Base-by-base conservation (phyloP, 208 protist genomes). In the Phytomonas sp. region DNA sequence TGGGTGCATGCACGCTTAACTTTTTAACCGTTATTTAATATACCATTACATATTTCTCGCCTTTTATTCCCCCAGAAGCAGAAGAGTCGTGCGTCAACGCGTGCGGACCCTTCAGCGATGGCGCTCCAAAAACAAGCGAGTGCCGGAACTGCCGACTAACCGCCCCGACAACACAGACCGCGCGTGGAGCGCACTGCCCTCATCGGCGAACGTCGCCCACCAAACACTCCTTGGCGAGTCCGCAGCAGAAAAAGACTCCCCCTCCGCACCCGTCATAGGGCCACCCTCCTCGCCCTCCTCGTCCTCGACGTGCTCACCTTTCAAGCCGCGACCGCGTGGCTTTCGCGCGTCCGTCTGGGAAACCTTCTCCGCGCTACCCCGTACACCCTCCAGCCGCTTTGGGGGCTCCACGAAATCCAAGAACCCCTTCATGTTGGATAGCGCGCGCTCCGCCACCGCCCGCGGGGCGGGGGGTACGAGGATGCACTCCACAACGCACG, bases 111-210 rank as follows among this genome's bases (percentile, higher is more conserved):
- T 40, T 66, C 30, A 74, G 59, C 72, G 78, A 20, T 77, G 78
- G 20, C 87, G 80, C 65, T 87, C 77, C 2, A 95, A 72, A 71
- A 95, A 95, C 81, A 95, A 82, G 51, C 87, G 84, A 33, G 85
- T 81, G 4, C 90, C 90, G 11, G 87, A 89, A 2, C 72, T 84
- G 32, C 83, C 90, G 23, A 95, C 77, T 7, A 93, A 63, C 29
- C 87, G 83, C 3, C 90, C 90, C 0, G 90, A 95, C 26, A 95
- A 66, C 69, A 95, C 75, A 0, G 90, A 87, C 0, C 90, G 83
- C 28, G 90, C 87, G 72, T 95, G 84, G 31, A 93, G 74, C 9
- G 87, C 87, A 66, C 84, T 85, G 3, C 87, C 90, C 70, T 95
- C 90, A 68, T 95, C 84, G 56, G 81, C 85, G 73, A 95, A 95